Evolutionary conservation across 2,329 filamentous ascomycete genomes (phyloP), one percentile per base, ranked within the genome.

Genomic region (Epichloe uncinata): DNA sequence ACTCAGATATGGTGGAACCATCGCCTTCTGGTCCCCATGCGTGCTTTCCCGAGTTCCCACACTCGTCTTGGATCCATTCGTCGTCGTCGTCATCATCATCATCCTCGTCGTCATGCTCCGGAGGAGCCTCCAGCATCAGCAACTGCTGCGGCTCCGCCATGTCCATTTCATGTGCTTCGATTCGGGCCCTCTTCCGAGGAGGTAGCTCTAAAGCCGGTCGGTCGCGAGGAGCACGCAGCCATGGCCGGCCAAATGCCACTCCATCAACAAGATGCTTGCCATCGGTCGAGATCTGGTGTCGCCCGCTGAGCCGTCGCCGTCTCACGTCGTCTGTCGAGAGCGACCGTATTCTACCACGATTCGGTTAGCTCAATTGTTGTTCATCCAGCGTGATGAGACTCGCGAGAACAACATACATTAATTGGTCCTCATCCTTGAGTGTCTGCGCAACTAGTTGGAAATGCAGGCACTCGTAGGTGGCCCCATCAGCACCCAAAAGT

Each of bases 251-350:
- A 63, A 91, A 95, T 0, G 88, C 78, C 18, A 95, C 73, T 3
- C 91, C 90, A 62, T 97, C 91, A 11, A 93, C 75, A 5, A 96
- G 73, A 61, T 90, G 89, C 56, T 75, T 83, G 4, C 91, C 90
- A 63, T 87, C 85, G 2, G 70, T 60, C 0, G 85, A 81, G 48
- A 96, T 94, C 64, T 96, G 90, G 55, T 85, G 73, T 45, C 91
- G 80, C 26, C 91, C 90, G 51, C 80, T 82, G 11, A 94, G 68
- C 49, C 79, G 79, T 56, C 89, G 77, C 45, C 81, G 77, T 59
- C 81, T 80, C 8, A 93, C 67, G 62, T 97, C 91, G 42, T 82
- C 78, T 22, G 78, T 81, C 49, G 84, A 74, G 37, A 96, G 77
- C 11, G 87, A 82, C 46, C 88, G 84, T 56, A 96, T 89, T 46